A percentile compares a stretch with the other conserved stretches of the same genome.
phyloP scores from a whole-genome alignment of 331 rosid genomes.

The Telfairia occidentalis region DNA sequence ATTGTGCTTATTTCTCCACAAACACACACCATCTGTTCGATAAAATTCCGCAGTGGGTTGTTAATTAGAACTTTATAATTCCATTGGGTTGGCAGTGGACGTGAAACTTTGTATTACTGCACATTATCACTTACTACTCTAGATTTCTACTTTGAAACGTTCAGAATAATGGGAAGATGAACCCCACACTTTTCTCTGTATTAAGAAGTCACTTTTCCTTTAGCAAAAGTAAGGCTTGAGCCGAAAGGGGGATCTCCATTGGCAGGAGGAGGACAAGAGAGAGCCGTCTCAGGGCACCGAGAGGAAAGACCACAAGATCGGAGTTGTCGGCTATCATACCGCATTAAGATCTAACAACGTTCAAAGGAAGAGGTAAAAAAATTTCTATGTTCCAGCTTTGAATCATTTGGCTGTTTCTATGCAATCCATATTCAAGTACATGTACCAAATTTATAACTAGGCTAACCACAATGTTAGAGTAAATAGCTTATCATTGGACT shows the following conservation, averaged over 20 bases:
- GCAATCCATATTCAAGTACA: neutral
- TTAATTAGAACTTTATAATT: neutral
- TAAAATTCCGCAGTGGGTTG: slow-evolving; percentile 1
- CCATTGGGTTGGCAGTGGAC: neutral
- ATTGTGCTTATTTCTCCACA: neutral
- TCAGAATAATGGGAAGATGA: neutral
- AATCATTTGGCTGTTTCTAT: neutral
- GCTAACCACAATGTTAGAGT: neutral
- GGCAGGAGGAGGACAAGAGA: neutral
- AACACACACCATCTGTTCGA: neutral
- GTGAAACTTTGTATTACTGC: neutral
- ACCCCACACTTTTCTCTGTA: neutral
- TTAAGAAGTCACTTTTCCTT: neutral
- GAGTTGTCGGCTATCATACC: neutral
- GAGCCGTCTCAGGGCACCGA: neutral
- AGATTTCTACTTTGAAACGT: slow-evolving; percentile 5
- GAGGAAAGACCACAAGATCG: neutral
- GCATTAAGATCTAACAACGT: neutral
- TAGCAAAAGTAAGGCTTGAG: neutral
- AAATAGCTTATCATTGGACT: neutral
- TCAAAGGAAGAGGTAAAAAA: neutral
- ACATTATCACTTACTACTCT: neutral
- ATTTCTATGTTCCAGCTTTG: neutral
- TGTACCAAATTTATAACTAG: neutral
- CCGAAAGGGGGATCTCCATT: neutral